Evolutionary conservation across 176 grass and related monocot species (phyloP).

Genomic region (Cenchrus purpureus): DNA sequence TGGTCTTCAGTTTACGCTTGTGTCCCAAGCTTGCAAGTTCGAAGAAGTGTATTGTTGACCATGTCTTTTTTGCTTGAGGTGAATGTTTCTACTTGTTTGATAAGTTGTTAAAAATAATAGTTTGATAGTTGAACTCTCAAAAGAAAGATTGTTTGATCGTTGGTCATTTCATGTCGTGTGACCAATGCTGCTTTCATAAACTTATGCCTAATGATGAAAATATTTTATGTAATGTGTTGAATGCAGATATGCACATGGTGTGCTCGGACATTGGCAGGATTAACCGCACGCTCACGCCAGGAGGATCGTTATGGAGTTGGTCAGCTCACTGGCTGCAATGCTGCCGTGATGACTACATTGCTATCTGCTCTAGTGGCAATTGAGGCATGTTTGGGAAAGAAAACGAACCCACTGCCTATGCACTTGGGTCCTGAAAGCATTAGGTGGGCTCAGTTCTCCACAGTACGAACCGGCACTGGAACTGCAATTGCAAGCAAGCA

Average conservation of each 20-base stretch:
- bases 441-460: slow-evolving; percentile 59
- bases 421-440: slow-evolving; percentile 65
- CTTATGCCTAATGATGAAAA: slow-evolving; percentile 1
- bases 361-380: slow-evolving; percentile 76
- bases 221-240: neutral
- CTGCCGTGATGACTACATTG: slow-evolving; percentile 72
- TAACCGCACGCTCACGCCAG: slow-evolving; percentile 68
- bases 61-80: neutral
- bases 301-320: slow-evolving; percentile 93
- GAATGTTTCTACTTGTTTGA: neutral
- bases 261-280: slow-evolving; percentile 66
- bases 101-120: neutral
- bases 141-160: neutral
- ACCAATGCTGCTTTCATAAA: neutral
- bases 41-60: neutral
- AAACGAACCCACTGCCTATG: slow-evolving; percentile 54
- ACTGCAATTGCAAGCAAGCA: slow-evolving; percentile 56
- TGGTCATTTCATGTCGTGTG: neutral
- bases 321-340: slow-evolving; percentile 87
- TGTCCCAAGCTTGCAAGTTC: no score
- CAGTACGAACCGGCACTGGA: slow-evolving; percentile 55
- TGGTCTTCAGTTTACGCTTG: no score
- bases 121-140: no score
- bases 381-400: slow-evolving; percentile 93
- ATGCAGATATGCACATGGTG: slow-evolving; percentile 84